Evolutionary conservation across 371 early-diverging fungal species (phyloP).

Genomic region (Rhizopus sp.): DNA sequence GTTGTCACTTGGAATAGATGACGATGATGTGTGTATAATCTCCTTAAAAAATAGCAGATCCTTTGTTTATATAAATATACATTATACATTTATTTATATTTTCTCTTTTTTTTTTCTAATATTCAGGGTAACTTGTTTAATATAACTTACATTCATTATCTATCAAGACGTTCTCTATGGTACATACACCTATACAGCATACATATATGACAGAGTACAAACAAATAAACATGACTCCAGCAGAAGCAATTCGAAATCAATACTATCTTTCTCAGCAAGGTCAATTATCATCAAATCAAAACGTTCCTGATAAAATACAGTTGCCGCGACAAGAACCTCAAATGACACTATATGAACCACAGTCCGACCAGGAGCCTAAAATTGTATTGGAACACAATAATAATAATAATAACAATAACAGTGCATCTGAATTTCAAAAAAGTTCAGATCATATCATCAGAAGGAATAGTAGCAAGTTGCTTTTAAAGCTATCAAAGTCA

Average conservation of each 20-base stretch:
- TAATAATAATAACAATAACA: too few species aligned
- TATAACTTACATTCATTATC: too few species aligned
- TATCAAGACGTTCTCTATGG: too few species aligned
- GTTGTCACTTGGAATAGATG: too few species aligned
- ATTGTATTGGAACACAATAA: constrained; percentile 31
- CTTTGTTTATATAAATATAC: too few species aligned
- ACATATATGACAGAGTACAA: constrained; percentile 52
- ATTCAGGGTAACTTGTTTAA: too few species aligned
- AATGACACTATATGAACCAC: constrained; percentile 29
- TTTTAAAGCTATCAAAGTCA: constrained; percentile 43
- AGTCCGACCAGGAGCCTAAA: constrained; percentile 32
- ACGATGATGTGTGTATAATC: too few species aligned
- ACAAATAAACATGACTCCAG: constrained; percentile 50
- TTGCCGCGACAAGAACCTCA: constrained; percentile 26
- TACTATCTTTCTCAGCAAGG: constrained; percentile 38
- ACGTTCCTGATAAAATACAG: constrained; percentile 1
- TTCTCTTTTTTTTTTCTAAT: too few species aligned
- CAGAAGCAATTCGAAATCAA: constrained; percentile 41
- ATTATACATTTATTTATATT: too few species aligned
- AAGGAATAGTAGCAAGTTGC: constrained; percentile 27
- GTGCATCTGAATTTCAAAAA: constrained; percentile 5
- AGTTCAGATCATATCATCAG: constrained; percentile 10
- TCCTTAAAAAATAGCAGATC: too few species aligned
- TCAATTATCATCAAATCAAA: constrained; percentile 1
- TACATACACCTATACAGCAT: too few species aligned